Base-by-base conservation (phyloP, 768 basidiomycete species). In the Termitomyces eurrhizus region DNA sequence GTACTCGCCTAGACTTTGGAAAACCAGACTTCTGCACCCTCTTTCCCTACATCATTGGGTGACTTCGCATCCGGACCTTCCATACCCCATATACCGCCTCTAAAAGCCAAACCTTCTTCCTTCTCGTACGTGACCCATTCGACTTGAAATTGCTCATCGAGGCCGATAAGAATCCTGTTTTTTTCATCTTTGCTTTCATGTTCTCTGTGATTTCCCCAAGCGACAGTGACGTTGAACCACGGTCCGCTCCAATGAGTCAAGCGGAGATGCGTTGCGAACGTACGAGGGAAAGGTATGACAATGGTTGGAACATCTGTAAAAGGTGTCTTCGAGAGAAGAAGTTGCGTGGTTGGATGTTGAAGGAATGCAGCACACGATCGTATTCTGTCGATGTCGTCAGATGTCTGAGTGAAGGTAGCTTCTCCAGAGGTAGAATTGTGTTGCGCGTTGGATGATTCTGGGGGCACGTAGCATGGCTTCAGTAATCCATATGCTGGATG, bases 11-110 rank as follows among this genome's bases (percentile, higher is more conserved):
- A 61, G 13, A 58, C 50, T 29, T 45, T 64, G 6, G 57, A 12
- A 61, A 79, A 78, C 77, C 78, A 79, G 9, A 78, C 73, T 59
- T 79, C 75, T 7, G 77, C 77, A 16, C 69, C 66, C n/a, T 69
- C 70, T 63, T 72, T 72, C 6, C 72, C 76, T 7, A 1, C 53
- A 0, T 73, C 74, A n/a, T 50, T 65, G 1, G 75, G 74, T 3
- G 66, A 66, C 13, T 59, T 59, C 24, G 73, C 70, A 52, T 74
- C 74, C 0, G 59, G 62, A 0, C 75, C 77, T 51, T 74, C 73
- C 65, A 69, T 75, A 0, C 77, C 77, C 77, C 75, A 78, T 64
- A 80, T 74, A 3, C 71, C 69, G 2, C 76, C 75, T 57, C 69
- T 73, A 52, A 79, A 76, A 29, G 76, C 74, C 54, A 76, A 64